phyloP scores from a whole-genome alignment of 768 basidiomycete species.

The Hygrophoropsis aurantiaca region DNA sequence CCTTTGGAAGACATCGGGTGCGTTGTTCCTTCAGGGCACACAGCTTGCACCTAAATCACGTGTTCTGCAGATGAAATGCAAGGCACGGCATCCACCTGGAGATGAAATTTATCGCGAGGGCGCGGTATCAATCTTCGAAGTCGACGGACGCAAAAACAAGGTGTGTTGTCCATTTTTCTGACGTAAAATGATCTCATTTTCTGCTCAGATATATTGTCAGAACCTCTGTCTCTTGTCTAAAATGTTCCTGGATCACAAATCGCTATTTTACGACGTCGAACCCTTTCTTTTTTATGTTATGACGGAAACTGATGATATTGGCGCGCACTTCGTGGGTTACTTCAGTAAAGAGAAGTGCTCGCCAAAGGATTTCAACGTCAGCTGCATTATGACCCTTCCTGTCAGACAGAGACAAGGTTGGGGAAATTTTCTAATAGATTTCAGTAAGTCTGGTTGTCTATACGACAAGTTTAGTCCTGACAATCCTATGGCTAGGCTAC shows the following conservation, averaged over 20 bases:
- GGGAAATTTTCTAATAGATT: conserved; percentile 97
- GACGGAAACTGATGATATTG: conserved; percentile 85
- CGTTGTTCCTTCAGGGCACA: conserved; percentile 28
- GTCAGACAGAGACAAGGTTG: conserved; percentile 93
- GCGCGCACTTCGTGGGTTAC: conserved; percentile 95
- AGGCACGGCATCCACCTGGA: conserved; percentile 91
- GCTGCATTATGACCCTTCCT: conserved; percentile 99
- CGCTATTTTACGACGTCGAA: conserved; percentile 98
- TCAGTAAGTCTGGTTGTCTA: conserved; percentile 72
- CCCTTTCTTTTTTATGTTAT: conserved; percentile 99
- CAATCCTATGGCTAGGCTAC: conserved; percentile 64
- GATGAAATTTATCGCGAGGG: conserved; percentile 98
- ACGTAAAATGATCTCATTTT: neutral
- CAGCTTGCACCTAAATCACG: conserved; percentile 8
- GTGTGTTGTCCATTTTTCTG: conserved; percentile 30
- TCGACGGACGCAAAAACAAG: conserved; percentile 98
- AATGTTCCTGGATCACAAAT: conserved; percentile 99
- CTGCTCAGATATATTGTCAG: conserved; percentile 89
- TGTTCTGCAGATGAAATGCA: conserved; percentile 81
- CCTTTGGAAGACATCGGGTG: conserved; percentile 82
- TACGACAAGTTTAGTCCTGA: conserved; percentile 9
- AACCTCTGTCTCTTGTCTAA: conserved; percentile 96
- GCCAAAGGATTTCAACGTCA: conserved; percentile 94
- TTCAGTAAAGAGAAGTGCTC: conserved; percentile 99
- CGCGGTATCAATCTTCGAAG: conserved; percentile 88